Conservation (phyloP, 768 basidiomycete species). For the Agrocybe chaxingu region DNA sequence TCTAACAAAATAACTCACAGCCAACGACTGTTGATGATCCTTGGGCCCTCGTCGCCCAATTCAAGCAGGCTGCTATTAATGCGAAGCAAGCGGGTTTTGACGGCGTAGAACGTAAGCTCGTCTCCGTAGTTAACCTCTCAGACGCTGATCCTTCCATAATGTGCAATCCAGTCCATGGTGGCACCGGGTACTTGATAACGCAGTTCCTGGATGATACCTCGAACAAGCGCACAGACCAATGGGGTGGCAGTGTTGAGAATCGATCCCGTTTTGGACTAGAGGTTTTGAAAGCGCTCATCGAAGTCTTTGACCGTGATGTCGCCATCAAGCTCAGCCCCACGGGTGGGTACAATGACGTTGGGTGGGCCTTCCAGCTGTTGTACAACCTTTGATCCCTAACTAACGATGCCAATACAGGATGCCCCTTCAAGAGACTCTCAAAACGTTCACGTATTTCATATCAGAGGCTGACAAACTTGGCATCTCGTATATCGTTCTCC, state of each 20-base stretch:
- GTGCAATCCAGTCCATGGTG: conserved; percentile 33
- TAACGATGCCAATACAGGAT: conserved; percentile 24
- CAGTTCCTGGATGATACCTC: conserved; percentile 49
- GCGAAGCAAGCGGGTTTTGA: conserved; percentile 56
- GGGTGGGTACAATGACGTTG: conserved; percentile 44
- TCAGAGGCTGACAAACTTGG: conserved; percentile 35
- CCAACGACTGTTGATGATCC: conserved; percentile 44
- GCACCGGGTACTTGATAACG: conserved; percentile 41
- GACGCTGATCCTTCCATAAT: neutral
- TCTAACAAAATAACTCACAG: conserved; percentile 13
- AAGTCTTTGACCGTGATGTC: conserved; percentile 43
- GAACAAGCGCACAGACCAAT: conserved; percentile 52
- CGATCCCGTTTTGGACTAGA: conserved; percentile 53
- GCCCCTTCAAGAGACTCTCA: conserved; percentile 40
- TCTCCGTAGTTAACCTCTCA: neutral
- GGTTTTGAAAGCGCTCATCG: conserved; percentile 38
- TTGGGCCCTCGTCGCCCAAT: conserved; percentile 31
- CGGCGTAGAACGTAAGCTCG: conserved; percentile 43
- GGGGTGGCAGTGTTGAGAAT: conserved; percentile 59
- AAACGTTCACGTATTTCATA: conserved; percentile 39
- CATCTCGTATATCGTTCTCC: conserved; percentile 28
- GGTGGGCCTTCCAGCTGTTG: conserved; percentile 19
- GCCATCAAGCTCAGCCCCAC: conserved; percentile 42
- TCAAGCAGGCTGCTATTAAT: conserved; percentile 41
- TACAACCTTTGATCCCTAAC: neutral